A percentile compares a stretch with the other conserved stretches of the same genome.
phyloP scores from a whole-genome alignment of 495 filamentous ascomycete genomes.

The Margaritispora aquatica region DNA sequence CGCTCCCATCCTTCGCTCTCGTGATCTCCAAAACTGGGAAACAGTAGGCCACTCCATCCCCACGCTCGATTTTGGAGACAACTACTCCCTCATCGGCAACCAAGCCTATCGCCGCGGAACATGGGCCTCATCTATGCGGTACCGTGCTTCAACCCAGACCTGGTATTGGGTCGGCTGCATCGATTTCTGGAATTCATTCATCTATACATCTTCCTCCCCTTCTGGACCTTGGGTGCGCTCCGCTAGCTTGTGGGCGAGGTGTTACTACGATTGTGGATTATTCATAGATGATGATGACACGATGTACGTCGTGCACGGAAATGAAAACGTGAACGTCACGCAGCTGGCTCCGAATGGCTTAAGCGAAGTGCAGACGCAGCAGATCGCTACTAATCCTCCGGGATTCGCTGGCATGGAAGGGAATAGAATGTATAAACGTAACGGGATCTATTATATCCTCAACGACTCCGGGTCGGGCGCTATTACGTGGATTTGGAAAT shows the following conservation, averaged over 20 bases:
- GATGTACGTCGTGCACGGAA: conserved; percentile 53
- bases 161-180: conserved; percentile 57
- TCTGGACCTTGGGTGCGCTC: conserved; percentile 32
- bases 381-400: conserved; percentile 32
- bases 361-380: conserved; percentile 34
- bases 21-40: conserved; percentile 53
- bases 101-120: conserved; percentile 47
- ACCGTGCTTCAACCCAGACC: conserved; percentile 35
- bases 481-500: conserved; percentile 43
- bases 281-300: conserved; percentile 48
- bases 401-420: conserved; percentile 43
- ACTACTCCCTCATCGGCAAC: conserved; percentile 40
- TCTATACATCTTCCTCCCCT: neutral
- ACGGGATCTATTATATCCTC: conserved; percentile 50
- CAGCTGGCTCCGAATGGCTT: conserved; percentile 42
- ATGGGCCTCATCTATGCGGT: conserved; percentile 48
- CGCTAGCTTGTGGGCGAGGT: conserved; percentile 30
- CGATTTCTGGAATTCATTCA: conserved; percentile 18
- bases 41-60: conserved; percentile 48
- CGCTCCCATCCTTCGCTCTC: conserved; percentile 49
- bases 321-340: conserved; percentile 40
- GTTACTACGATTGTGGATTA: conserved; percentile 55
- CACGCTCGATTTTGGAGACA: conserved; percentile 36
- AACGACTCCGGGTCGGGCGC: conserved; percentile 35
- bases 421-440: conserved; percentile 48